A percentile compares a stretch with the other conserved stretches of the same genome.
phyloP scores from a whole-genome alignment of 176 grass and related monocot genomes.

The Cymbopogon citratus region DNA sequence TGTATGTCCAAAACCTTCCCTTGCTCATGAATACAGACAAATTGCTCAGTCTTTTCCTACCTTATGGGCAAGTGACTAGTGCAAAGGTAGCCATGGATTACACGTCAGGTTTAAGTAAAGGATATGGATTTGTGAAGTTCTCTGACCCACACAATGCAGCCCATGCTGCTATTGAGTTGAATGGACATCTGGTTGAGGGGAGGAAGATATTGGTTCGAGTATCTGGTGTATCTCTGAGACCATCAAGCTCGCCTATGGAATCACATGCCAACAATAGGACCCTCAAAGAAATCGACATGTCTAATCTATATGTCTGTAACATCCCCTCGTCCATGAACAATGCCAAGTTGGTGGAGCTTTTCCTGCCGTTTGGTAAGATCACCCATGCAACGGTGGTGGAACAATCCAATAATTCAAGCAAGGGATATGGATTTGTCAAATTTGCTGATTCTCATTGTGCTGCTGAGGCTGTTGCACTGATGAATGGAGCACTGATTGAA shows the following conservation, averaged over 20 bases:
- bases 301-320: slow-evolving; percentile 49
- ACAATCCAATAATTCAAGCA: slow-evolving; percentile 29
- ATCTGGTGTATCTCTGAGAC: neutral
- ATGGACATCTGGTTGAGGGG: slow-evolving; percentile 44
- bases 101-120: slow-evolving; percentile 43
- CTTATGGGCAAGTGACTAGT: slow-evolving; percentile 47
- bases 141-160: slow-evolving; percentile 35
- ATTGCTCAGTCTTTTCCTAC: slow-evolving; percentile 41
- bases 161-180: slow-evolving; percentile 32
- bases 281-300: slow-evolving; percentile 41
- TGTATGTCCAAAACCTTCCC: slow-evolving; percentile 44
- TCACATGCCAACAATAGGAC: neutral
- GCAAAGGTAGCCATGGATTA: slow-evolving; percentile 45
- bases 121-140: slow-evolving; percentile 62
- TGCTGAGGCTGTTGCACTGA: slow-evolving; percentile 32
- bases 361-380: slow-evolving; percentile 59
- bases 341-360: slow-evolving; percentile 51
- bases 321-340: slow-evolving; percentile 49
- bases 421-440: slow-evolving; percentile 56
- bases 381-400: slow-evolving; percentile 45
- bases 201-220: slow-evolving; percentile 32
- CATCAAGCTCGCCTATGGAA: slow-evolving; percentile 7
- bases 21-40: slow-evolving; percentile 30
- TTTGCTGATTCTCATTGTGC: slow-evolving; percentile 49
- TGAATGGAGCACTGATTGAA: slow-evolving; percentile 67